A percentile compares a stretch with the other conserved stretches of the same genome.
Conservation (phyloP, 2,329 filamentous ascomycete species). For the Fusarium oligoseptatum region DNA sequence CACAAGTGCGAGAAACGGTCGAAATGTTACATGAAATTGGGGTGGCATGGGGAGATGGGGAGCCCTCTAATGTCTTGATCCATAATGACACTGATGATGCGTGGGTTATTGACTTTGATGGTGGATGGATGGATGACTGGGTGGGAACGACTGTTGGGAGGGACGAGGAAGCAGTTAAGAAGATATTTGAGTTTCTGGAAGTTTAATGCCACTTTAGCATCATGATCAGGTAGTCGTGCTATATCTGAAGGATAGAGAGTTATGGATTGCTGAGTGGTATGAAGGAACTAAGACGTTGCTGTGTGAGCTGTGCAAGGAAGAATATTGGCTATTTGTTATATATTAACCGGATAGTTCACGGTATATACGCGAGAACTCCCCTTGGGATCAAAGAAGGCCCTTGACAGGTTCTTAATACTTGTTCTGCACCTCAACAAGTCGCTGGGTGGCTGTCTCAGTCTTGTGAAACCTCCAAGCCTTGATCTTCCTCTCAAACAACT, state of each 20-base stretch:
- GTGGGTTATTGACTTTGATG: neutral
- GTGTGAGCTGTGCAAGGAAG: too few species aligned
- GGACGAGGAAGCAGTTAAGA: neutral
- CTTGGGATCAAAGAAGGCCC: neutral
- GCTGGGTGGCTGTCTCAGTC: conserved; percentile 14
- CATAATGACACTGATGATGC: neutral
- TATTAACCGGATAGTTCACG: too few species aligned
- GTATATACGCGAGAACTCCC: too few species aligned
- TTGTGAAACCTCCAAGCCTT: conserved; percentile 26
- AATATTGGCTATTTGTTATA: too few species aligned
- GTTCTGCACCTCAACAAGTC: neutral
- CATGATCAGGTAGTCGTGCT: too few species aligned
- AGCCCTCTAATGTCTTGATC: neutral
- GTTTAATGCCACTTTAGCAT: too few species aligned
- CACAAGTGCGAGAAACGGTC: neutral
- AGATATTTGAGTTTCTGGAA: neutral
- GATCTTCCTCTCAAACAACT: conserved; percentile 42
- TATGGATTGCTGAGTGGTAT: too few species aligned
- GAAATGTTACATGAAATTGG: neutral
- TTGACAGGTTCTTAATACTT: neutral
- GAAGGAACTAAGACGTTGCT: too few species aligned
- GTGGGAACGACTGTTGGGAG: neutral
- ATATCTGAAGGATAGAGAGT: too few species aligned
- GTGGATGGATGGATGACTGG: neutral
- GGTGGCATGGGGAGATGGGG: neutral